Evolutionary conservation across 352 stramenopile genomes (phyloP).

Genomic region (Globisporangium iwayamae): DNA sequence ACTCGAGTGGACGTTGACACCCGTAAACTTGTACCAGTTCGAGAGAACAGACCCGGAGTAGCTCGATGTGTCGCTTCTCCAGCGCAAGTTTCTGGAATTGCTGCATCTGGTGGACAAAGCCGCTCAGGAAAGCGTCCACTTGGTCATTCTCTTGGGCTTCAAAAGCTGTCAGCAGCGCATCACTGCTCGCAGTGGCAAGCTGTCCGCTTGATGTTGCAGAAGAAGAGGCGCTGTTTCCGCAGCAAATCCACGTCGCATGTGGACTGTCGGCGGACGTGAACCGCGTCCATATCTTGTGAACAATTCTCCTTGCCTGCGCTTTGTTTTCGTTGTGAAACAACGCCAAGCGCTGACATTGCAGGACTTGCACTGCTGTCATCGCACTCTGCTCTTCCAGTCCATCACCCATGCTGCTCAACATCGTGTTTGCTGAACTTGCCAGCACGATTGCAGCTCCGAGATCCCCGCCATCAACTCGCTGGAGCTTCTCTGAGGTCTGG

Average conservation of each 20-base stretch:
- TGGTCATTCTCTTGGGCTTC: slow-evolving; percentile 13
- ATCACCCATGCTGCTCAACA: slow-evolving; percentile 6
- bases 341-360: slow-evolving; percentile 42
- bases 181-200: slow-evolving; percentile 3
- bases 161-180: slow-evolving; percentile 12
- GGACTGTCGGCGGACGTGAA: slow-evolving; percentile 32
- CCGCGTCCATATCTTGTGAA: slow-evolving; percentile 39
- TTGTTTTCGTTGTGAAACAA: slow-evolving; percentile 34
- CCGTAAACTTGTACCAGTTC: slow-evolving; percentile 58
- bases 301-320: slow-evolving; percentile 20
- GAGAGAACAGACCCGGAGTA: slow-evolving; percentile 42
- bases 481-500: slow-evolving; percentile 27
- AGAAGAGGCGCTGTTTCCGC: slow-evolving; percentile 14
- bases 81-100: slow-evolving; percentile 40
- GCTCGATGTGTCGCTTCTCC: slow-evolving; percentile 32
- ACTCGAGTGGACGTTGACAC: slow-evolving; percentile 42
- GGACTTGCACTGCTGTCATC: slow-evolving; percentile 23
- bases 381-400: slow-evolving; percentile 20
- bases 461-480: slow-evolving; percentile 17
- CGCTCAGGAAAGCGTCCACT: slow-evolving; percentile 27
- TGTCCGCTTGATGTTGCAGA: slow-evolving; percentile 8
- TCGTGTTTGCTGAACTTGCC: slow-evolving; percentile 22
- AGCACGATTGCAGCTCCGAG: slow-evolving; percentile 31
- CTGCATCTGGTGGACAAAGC: slow-evolving; percentile 23
- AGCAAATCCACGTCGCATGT: slow-evolving; percentile 53